phyloP scores from a whole-genome alignment of 2,329 filamentous ascomycete species.

The Aspergillus pseudonomiae region DNA sequence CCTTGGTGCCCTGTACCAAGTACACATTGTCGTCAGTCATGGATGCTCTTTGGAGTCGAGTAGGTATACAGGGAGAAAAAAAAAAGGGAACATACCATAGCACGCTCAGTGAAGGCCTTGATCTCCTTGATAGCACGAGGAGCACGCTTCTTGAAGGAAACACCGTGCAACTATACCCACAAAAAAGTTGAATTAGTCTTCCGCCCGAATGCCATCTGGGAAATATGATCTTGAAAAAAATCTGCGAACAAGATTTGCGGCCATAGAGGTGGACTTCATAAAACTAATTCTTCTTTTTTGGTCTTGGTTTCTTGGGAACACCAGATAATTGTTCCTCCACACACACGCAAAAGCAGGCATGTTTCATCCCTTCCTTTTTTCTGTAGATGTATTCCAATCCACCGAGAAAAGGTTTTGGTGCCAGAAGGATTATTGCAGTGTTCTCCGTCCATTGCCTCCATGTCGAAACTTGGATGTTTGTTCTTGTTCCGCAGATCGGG shows the following conservation, averaged over 20 bases:
- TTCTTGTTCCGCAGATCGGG: slow-evolving; percentile 19
- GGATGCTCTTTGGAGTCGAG: not conserved
- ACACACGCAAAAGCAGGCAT: slow-evolving; percentile 1
- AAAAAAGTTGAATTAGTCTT: slow-evolving; percentile 64
- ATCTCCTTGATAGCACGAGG: slow-evolving; percentile 99
- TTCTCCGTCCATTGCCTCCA: slow-evolving; percentile 40
- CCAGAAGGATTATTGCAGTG: slow-evolving; percentile 11
- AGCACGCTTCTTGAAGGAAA: slow-evolving; percentile 99
- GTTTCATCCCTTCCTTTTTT: not conserved
- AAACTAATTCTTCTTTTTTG: slow-evolving; percentile 61
- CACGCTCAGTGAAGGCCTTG: slow-evolving; percentile 85
- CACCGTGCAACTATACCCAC: slow-evolving; percentile 80
- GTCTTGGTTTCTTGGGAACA: slow-evolving; percentile 14
- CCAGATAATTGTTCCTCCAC: slow-evolving; percentile 15
- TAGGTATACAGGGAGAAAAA: slow-evolving; percentile 2
- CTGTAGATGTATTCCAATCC: not conserved
- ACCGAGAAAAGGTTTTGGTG: not conserved
- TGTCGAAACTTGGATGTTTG: slow-evolving; percentile 21
- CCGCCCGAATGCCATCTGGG: slow-evolving; percentile 58
- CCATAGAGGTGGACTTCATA: slow-evolving; percentile 69
- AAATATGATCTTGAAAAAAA: slow-evolving; percentile 16
- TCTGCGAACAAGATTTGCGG: slow-evolving; percentile 36
- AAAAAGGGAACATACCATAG: slow-evolving; percentile 76
- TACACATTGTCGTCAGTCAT: slow-evolving; percentile 10
- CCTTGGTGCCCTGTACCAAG: slow-evolving; percentile 76